Evolutionary conservation across 805 yeast genomes (phyloP).

Genomic region (Hermanozyma aechmeae): DNA sequence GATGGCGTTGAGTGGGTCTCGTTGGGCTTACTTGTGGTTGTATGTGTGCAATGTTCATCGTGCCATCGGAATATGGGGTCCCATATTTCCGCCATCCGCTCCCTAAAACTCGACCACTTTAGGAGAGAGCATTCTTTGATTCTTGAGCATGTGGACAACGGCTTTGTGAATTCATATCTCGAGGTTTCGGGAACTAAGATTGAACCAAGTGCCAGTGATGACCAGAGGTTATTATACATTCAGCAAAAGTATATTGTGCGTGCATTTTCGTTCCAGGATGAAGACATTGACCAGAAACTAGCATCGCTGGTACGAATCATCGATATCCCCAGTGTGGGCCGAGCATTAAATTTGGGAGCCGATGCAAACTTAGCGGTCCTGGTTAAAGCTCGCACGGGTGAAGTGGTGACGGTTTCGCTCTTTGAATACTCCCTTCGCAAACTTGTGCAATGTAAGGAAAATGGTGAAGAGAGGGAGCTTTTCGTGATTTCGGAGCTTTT

Average conservation of each 20-base stretch:
- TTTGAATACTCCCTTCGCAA: conserved; percentile 48
- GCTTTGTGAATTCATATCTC: conserved; percentile 47
- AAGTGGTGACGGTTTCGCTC: conserved; percentile 12
- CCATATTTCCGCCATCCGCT: conserved; percentile 68
- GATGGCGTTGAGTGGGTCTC: conserved; percentile 83
- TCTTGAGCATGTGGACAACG: conserved; percentile 45
- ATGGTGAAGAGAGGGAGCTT: conserved; percentile 11
- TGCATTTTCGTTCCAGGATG: conserved; percentile 26
- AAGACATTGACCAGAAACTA: conserved; percentile 25
- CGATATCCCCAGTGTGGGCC: conserved; percentile 34
- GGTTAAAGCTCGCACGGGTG: conserved; percentile 4
- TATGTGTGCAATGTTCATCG: conserved; percentile 83
- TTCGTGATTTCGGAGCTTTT: conserved; percentile 49
- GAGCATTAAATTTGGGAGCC: conserved; percentile 39
- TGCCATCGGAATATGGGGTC: conserved; percentile 84
- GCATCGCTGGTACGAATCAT: conserved; percentile 47
- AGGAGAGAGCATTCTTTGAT: conserved; percentile 51
- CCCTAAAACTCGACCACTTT: conserved; percentile 66
- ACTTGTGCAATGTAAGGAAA: conserved; percentile 12
- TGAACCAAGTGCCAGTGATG: conserved; percentile 25
- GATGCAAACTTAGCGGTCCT: conserved; percentile 27
- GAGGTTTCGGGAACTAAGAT: conserved; percentile 34
- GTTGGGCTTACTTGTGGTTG: conserved; percentile 55
- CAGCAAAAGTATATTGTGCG: conserved; percentile 54
- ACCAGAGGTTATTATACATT: conserved; percentile 49